These are phyloP conservation scores for Lagenidium giganteum DNA, from an alignment of 352 stramenopile genomes.

Conservation along the genomic window DNA sequence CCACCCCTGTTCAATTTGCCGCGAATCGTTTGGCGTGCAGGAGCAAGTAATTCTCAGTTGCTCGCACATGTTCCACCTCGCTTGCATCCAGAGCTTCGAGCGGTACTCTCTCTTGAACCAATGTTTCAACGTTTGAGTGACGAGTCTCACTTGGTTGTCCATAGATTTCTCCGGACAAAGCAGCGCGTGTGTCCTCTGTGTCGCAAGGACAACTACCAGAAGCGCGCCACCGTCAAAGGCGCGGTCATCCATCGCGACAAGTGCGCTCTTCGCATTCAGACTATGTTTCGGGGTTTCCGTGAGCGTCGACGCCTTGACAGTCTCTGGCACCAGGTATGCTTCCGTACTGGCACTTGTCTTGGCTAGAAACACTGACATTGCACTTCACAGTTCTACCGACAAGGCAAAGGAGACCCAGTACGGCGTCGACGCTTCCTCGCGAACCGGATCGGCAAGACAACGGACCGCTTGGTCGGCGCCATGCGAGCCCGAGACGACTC, in stretches of 20 bases:
- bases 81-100: slow-evolving; percentile 82
- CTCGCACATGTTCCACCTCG: slow-evolving; percentile 83
- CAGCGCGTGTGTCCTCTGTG: slow-evolving; percentile 80
- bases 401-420: slow-evolving; percentile 46
- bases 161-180: slow-evolving; percentile 67
- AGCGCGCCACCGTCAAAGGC: slow-evolving; percentile 45
- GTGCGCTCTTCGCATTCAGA: slow-evolving; percentile 54
- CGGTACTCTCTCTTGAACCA: slow-evolving; percentile 16
- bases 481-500: slow-evolving; percentile 70
- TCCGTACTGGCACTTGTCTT: not conserved
- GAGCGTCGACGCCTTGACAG: slow-evolving; percentile 1
- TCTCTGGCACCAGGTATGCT: slow-evolving; percentile 14
- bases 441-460: slow-evolving; percentile 57
- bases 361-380: not conserved
- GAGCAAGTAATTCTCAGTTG: slow-evolving; percentile 84
- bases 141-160: not conserved
- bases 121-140: not conserved
- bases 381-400: slow-evolving; percentile 51
- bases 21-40: slow-evolving; percentile 61
- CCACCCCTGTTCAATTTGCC: slow-evolving; percentile 81
- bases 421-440: slow-evolving; percentile 57
- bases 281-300: slow-evolving; percentile 1
- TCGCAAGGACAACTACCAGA: slow-evolving; percentile 82
- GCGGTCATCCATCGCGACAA: slow-evolving; percentile 39
- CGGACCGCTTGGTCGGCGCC: slow-evolving; percentile 45